These are phyloP conservation scores for Fragaria ananassa DNA, from an alignment of 306 rosid species.

Conservation along the genomic window DNA sequence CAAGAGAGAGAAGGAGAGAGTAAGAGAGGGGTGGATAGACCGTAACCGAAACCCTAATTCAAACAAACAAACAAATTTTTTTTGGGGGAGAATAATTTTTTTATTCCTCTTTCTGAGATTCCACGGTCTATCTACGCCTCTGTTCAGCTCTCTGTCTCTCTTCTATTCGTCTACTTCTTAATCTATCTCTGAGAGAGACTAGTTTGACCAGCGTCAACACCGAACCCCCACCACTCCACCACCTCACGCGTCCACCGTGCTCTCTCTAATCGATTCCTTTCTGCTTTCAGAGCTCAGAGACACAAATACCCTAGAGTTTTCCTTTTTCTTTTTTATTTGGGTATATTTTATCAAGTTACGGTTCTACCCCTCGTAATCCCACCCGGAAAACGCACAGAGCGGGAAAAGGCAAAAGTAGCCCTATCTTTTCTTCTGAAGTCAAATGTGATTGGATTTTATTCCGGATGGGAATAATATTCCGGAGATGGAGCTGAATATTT, in stretches of 20 bases:
- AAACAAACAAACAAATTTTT: neutral
- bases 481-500: conserved; percentile 11
- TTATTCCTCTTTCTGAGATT: neutral
- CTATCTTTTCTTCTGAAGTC: neutral
- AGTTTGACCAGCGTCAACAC: neutral
- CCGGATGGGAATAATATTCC: neutral
- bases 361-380: neutral
- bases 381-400: neutral
- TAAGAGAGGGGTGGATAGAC: conserved; percentile 26
- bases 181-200: neutral
- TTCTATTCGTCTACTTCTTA: conserved; percentile 4
- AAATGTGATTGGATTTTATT: neutral
- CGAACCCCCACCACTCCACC: neutral
- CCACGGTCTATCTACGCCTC: conserved; percentile 28
- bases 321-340: neutral
- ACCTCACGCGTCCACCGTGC: conserved; percentile 19
- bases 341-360: neutral
- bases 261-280: neutral
- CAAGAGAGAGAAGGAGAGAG: conserved; percentile 11
- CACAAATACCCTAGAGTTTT: neutral
- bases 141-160: conserved; percentile 21
- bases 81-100: no score
- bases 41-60: conserved; percentile 15
- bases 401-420: neutral
- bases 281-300: conserved; percentile 19